Evolutionary conservation across 192 early-diverging fungal species (phyloP).

Genomic region (Gamsiella multidivaricata): DNA sequence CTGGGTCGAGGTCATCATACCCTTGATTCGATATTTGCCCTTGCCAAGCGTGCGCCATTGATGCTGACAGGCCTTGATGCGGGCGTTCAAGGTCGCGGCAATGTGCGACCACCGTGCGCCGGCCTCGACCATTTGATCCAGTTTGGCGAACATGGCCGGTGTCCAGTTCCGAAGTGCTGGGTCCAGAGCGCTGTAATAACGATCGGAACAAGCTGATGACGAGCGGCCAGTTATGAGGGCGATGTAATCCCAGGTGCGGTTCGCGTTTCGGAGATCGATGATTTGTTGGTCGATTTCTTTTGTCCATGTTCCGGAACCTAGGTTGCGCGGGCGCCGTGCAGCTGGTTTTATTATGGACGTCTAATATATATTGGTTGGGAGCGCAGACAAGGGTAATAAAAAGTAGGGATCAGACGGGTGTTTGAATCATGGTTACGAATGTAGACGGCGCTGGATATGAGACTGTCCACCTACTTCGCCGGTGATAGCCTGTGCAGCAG

Average conservation of each 20-base stretch:
- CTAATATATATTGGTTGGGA: not conserved
- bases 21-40: constrained; percentile 24
- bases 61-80: constrained; percentile 27
- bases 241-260: constrained; percentile 43
- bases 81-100: not conserved
- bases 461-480: too few species aligned
- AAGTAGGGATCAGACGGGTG: too few species aligned
- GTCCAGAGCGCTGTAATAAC: constrained; percentile 29
- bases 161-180: constrained; percentile 38
- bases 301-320: not conserved
- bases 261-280: not conserved
- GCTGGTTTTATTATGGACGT: not conserved
- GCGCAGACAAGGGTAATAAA: too few species aligned
- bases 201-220: constrained; percentile 20
- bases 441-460: too few species aligned
- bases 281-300: constrained; percentile 24
- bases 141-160: constrained; percentile 29
- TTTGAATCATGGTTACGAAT: too few species aligned
- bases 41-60: constrained; percentile 39
- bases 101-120: constrained; percentile 18
- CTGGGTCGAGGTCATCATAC: not conserved
- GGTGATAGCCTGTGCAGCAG: too few species aligned
- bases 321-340: constrained; percentile 1
- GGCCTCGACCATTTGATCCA: constrained; percentile 45
- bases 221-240: constrained; percentile 5